Percentiles rank a stretch among this genome's conserved stretches.
Conservation (phyloP, 176 grass and related monocot species). For the Pontederia crassipes region DNA sequence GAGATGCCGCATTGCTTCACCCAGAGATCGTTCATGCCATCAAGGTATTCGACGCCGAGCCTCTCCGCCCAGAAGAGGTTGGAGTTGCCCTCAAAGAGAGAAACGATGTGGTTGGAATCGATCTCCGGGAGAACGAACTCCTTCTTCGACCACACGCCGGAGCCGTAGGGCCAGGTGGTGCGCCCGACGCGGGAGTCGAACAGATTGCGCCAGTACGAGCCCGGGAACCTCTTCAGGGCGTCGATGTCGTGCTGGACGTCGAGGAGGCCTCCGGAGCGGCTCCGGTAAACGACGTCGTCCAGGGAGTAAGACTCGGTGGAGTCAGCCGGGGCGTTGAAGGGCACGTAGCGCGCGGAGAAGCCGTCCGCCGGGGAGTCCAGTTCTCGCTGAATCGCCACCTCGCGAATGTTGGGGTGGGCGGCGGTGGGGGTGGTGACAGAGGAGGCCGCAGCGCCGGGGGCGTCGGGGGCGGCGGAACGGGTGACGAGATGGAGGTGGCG, state of each 20-base stretch:
- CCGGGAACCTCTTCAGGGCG: constrained; percentile 46
- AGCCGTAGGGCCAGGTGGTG: constrained; percentile 84
- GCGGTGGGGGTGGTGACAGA: constrained; percentile 27
- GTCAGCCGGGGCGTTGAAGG: constrained; percentile 26
- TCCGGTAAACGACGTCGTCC: constrained; percentile 90
- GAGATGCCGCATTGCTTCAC: constrained; percentile 99
- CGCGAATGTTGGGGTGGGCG: constrained; percentile 76
- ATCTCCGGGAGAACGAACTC: constrained; percentile 92
- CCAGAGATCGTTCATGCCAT: constrained; percentile 87
- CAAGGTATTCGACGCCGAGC: constrained; percentile 76
- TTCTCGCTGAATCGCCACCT: constrained; percentile 62
- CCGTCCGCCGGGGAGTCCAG: constrained; percentile 19
- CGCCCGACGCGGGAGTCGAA: constrained; percentile 78
- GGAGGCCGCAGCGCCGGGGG: background rate
- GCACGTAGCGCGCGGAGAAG: constrained; percentile 50
- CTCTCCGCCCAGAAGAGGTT: constrained; percentile 98
- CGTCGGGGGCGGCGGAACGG: background rate
- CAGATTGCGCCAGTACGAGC: constrained; percentile 78
- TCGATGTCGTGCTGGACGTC: constrained; percentile 85
- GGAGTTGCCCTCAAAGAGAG: constrained; percentile 96
- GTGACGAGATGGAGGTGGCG: constrained; percentile 22
- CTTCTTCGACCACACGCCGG: constrained; percentile 97
- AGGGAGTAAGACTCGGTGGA: constrained; percentile 69
- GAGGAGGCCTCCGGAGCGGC: constrained; percentile 66
- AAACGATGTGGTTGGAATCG: constrained; percentile 76